Base-by-base conservation (phyloP, 148 eudicot genomes). In the Chenopodium formosanum region DNA sequence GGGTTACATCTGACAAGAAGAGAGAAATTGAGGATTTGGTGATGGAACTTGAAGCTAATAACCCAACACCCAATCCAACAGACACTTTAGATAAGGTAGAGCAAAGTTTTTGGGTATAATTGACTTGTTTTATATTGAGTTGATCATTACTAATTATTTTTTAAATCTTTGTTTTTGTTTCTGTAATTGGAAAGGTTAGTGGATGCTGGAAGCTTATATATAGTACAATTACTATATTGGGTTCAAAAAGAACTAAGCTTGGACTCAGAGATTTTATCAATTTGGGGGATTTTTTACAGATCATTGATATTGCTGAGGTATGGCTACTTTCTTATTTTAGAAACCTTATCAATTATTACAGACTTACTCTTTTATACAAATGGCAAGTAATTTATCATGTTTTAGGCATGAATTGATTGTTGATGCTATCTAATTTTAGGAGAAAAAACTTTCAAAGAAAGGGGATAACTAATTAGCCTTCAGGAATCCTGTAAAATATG, bases 201-300 rank as follows among this genome's bases (percentile, higher is more conserved):
- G 97, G 98, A 90, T 79, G 89, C 53, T 94, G 98, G 98, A 94
- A 89, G 85, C 90, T 94, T 72, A 80, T 93, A 31, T 94, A 94
- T 73, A 91, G 98, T 84, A 91, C 98, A 70, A 94, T 93, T 80
- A 94, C 93, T 23, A 91, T 94, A 67, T 79, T 94, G 83, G 98
- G 98, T 44, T 81, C 97, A 5, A 94, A 91, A 82, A 89, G 98
- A 81, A 94, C 98, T 19, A 94, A 94, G 86, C 94, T 94, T 47
- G 98, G 98, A 74, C 85, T 94, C 83, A 85, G 98, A 79, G 97
- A 93, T 87, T 94, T 94, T 80, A 88, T 94, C 87, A 86, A 79
- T 78, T 90, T 94, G 81, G 98, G 91, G 11, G 98, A 94, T 74
- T 88, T 91, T 84, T 72, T 86, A 19, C 98, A 94, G 86, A 77